Base-by-base conservation (phyloP, 768 basidiomycete species). In the Boletus rubroflammeus region DNA sequence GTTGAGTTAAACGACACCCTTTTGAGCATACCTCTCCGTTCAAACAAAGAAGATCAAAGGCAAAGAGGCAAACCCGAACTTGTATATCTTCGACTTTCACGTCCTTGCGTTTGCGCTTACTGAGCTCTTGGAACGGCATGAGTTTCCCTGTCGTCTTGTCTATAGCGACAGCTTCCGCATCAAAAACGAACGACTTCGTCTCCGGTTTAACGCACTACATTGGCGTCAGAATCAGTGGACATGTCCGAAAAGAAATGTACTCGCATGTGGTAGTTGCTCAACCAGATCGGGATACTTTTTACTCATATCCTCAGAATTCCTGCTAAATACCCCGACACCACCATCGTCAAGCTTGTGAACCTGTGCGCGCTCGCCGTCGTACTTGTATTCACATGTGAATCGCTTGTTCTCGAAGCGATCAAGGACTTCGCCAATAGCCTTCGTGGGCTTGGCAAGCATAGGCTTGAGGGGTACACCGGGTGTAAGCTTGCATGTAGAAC, bases 341-440 rank as follows among this genome's bases (percentile, higher is more conserved):
- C 94, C 96, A 64, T 93, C 81, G 40, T 84, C 83, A 44, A 93
- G 74, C 66, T 79, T 84, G 72, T 99, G 97, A 3, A 96, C 88
- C 75, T 98, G 95, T 15, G 97, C 97, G 44, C 97, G 86, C 69
- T 99, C 97, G 7, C 97, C 97, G 59, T 99, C 97, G 62, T 99
- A 99, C 72, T 99, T 99, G 74, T 99, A 99, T 75, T 99, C 97
- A 73, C 95, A 98, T 9, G 97, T 98, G 68, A 99, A 98, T 50
- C 80, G 82, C 72, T 94, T 95, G 65, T 85, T 86, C 71, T 99
- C 97, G 65, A 98, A 99, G 53, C 94, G 78, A 73, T 99, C 96
- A 21, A 99, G 80, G 19, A 99, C 96, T 72, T 98, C 96, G 14
- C 92, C 87, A 60, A 99, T 98, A 3, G 97, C 97, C 72, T 99